These are phyloP conservation scores for Lepidium africanum DNA, from an alignment of 345 rosid species.

Conservation along the genomic window DNA sequence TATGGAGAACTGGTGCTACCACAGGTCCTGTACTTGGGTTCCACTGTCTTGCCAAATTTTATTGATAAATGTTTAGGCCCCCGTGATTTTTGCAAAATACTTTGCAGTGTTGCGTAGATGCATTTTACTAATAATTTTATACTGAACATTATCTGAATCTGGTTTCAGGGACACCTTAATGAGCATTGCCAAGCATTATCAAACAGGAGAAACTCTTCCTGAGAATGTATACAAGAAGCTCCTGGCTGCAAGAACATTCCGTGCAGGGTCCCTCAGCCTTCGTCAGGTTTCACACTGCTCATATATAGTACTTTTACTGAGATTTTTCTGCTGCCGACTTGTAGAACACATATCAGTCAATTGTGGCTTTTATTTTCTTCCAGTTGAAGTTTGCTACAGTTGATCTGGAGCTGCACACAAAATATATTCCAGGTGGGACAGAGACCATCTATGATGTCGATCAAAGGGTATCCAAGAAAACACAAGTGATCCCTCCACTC, in stretches of 20 bases:
- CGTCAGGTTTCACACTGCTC: slow-evolving; percentile 48
- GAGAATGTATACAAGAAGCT: slow-evolving; percentile 79
- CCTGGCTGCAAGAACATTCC: slow-evolving; percentile 87
- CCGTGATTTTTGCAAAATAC: not conserved
- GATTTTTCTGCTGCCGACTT: not conserved
- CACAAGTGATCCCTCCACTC: slow-evolving; percentile 79
- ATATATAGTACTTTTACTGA: not conserved
- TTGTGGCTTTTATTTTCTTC: not conserved
- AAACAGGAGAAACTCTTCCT: slow-evolving; percentile 79
- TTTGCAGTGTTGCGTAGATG: not conserved
- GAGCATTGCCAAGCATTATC: slow-evolving; percentile 92
- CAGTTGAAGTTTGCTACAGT: slow-evolving; percentile 76
- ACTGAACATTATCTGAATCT: not conserved
- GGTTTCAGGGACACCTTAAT: slow-evolving; percentile 74
- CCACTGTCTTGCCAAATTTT: not conserved
- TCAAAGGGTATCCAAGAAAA: slow-evolving; percentile 52
- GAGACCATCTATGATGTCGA: slow-evolving; percentile 81
- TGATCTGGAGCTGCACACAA: slow-evolving; percentile 82
- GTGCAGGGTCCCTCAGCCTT: slow-evolving; percentile 90
- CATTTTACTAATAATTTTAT: not conserved
- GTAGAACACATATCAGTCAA: not conserved
- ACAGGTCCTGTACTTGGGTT: slow-evolving; percentile 55
- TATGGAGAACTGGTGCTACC: slow-evolving; percentile 99
- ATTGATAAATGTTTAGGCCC: not conserved
- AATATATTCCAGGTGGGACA: slow-evolving; percentile 61